Conservation (phyloP, 306 rosid genomes). For the Gastrolobium villosum region DNA sequence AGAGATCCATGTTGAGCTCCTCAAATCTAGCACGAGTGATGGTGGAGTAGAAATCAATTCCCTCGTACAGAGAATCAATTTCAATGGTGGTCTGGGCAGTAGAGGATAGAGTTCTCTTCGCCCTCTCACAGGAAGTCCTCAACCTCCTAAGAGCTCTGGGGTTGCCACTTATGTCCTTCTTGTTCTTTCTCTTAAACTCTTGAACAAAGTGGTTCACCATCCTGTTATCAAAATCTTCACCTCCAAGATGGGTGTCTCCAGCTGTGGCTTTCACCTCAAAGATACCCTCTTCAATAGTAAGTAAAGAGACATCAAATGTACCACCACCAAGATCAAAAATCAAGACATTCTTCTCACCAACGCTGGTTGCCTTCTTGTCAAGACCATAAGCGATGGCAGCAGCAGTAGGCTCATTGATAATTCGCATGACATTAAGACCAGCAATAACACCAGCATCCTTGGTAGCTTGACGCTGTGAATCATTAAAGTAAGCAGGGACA, state of each 20-base stretch:
- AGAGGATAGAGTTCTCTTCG: conserved; percentile 53
- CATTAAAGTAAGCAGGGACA: conserved; percentile 77
- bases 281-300: conserved; percentile 80
- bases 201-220: conserved; percentile 75
- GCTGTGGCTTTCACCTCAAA: conserved; percentile 84
- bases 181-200: conserved; percentile 78
- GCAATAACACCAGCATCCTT: conserved; percentile 86
- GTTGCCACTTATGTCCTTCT: conserved; percentile 75
- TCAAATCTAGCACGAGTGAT: conserved; percentile 78
- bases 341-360: conserved; percentile 77
- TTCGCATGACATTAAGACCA: conserved; percentile 71
- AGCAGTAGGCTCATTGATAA: conserved; percentile 69
- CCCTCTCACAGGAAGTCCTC: conserved; percentile 62
- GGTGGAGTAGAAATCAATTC: conserved; percentile 72
- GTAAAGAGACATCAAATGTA: conserved; percentile 67
- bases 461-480: conserved; percentile 78
- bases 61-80: conserved; percentile 68
- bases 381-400: conserved; percentile 81
- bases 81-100: conserved; percentile 57
- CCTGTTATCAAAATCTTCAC: conserved; percentile 59
- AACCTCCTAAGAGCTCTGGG: conserved; percentile 74
- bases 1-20: conserved; percentile 78
- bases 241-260: conserved; percentile 81
- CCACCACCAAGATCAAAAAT: conserved; percentile 79
- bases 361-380: conserved; percentile 82